Percentiles rank a stretch among this genome's conserved stretches.
These are phyloP conservation scores for Achaetomiella virescens DNA, from an alignment of 495 filamentous ascomycete species.

Conservation along the genomic window DNA sequence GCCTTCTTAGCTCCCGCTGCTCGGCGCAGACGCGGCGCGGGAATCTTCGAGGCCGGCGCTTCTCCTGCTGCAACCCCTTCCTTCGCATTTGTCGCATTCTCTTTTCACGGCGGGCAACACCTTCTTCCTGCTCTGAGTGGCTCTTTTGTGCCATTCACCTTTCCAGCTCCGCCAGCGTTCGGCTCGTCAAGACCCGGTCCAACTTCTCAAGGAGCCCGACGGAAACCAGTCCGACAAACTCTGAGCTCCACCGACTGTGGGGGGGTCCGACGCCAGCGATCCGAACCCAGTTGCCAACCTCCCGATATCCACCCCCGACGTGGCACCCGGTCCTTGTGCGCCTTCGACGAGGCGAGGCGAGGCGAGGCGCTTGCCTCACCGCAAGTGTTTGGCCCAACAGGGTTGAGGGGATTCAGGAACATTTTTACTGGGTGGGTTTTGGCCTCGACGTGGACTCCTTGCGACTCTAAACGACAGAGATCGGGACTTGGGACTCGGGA, in stretches of 20 bases:
- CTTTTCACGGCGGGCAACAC: background rate
- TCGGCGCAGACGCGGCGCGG: constrained; percentile 1
- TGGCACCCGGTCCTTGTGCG: constrained; percentile 8
- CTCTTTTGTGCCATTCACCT: too few relatives aligned
- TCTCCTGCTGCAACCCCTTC: background rate
- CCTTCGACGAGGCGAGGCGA: constrained; percentile 5
- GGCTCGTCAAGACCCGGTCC: too few relatives aligned
- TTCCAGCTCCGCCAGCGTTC: too few relatives aligned
- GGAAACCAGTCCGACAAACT: too few relatives aligned
- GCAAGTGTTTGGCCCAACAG: background rate
- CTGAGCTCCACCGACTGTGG: constrained; percentile 1
- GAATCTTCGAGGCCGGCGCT: constrained; percentile 1
- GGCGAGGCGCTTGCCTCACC: constrained; percentile 5
- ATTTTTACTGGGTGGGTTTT: background rate
- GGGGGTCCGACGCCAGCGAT: background rate
- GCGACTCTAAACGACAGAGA: background rate
- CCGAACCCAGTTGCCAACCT: constrained; percentile 2
- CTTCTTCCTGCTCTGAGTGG: too few relatives aligned
- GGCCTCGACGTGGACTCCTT: background rate
- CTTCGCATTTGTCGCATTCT: background rate
- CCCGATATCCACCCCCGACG: constrained; percentile 9
- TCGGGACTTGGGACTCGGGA: too few relatives aligned
- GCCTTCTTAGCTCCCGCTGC: constrained; percentile 9
- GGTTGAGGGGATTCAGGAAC: background rate
- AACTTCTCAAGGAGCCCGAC: too few relatives aligned